These are phyloP conservation scores for Trichoderma reesei DNA, from an alignment of 495 filamentous ascomycete species.

Conservation along the genomic window DNA sequence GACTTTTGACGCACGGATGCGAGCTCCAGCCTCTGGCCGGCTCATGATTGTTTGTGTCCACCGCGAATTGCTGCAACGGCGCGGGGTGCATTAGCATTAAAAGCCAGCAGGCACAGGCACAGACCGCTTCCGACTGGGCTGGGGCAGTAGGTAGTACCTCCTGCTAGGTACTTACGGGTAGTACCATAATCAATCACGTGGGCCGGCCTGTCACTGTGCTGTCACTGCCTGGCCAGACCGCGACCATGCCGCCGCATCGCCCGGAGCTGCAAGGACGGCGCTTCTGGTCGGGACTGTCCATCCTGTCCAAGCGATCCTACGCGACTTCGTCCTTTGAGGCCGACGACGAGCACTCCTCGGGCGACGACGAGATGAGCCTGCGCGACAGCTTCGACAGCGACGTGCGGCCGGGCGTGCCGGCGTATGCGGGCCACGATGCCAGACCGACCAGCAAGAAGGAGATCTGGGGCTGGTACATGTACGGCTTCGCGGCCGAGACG, in stretches of 20 bases:
- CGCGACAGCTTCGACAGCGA: conserved; percentile 14
- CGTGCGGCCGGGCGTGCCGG: conserved; percentile 15
- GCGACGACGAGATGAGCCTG: conserved; percentile 30
- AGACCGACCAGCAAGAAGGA: conserved; percentile 79
- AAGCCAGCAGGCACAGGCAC: neutral
- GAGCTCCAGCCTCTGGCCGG: too few species aligned
- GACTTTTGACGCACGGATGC: too few species aligned
- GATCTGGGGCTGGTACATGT: conserved; percentile 88
- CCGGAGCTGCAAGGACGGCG: conserved; percentile 13
- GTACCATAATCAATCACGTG: conserved; percentile 8
- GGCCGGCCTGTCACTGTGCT: neutral
- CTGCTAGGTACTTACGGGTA: too few species aligned
- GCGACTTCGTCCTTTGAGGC: conserved; percentile 47
- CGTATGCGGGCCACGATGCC: conserved; percentile 77
- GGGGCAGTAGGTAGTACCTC: too few species aligned
- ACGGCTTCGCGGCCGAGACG: conserved; percentile 95
- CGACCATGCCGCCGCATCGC: conserved; percentile 7
- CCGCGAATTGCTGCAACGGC: neutral
- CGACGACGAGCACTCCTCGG: conserved; percentile 51
- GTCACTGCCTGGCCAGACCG: too few species aligned
- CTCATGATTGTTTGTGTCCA: neutral
- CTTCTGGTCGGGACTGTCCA: conserved; percentile 35
- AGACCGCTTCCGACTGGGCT: neutral
- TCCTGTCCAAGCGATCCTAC: conserved; percentile 34
- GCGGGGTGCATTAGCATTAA: conserved; percentile 9